phyloP scores from a whole-genome alignment of 768 basidiomycete species.

The Lepiota brunneoincarnata region DNA sequence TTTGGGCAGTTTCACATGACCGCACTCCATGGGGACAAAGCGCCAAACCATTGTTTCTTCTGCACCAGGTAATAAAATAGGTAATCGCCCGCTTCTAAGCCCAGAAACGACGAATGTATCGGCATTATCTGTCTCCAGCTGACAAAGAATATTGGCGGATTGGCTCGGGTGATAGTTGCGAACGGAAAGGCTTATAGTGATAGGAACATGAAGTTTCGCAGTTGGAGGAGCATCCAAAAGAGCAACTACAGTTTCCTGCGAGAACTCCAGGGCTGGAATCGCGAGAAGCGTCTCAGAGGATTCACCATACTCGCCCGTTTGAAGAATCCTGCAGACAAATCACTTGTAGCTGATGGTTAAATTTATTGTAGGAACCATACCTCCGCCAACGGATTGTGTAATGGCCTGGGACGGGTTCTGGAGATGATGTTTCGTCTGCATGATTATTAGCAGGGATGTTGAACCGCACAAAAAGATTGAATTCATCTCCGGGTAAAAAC shows the following conservation, averaged over 20 bases:
- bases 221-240: conserved; percentile 60
- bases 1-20: conserved; percentile 57
- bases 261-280: conserved; percentile 63
- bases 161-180: conserved; percentile 65
- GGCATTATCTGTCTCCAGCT: conserved; percentile 63
- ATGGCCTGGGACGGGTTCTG: conserved; percentile 44
- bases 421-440: conserved; percentile 28
- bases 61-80: conserved; percentile 69
- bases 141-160: conserved; percentile 67
- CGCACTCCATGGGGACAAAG: conserved; percentile 73
- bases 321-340: conserved; percentile 37
- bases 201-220: conserved; percentile 61
- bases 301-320: conserved; percentile 41
- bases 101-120: conserved; percentile 87
- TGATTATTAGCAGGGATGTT: conserved; percentile 36
- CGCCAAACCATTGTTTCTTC: conserved; percentile 69
- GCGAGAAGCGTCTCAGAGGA: conserved; percentile 47
- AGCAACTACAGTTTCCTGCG: conserved; percentile 62
- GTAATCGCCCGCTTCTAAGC: conserved; percentile 59
- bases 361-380: conserved; percentile 29
- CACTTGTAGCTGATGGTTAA: conserved; percentile 3
- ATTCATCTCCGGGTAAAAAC: conserved; percentile 63
- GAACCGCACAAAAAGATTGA: conserved; percentile 53
- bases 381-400: conserved; percentile 68
- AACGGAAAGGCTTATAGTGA: conserved; percentile 52